Evolutionary conservation across 116 monocot species (phyloP), one percentile per base, ranked within the genome.

Genomic region (Cymodocea nodosa): DNA sequence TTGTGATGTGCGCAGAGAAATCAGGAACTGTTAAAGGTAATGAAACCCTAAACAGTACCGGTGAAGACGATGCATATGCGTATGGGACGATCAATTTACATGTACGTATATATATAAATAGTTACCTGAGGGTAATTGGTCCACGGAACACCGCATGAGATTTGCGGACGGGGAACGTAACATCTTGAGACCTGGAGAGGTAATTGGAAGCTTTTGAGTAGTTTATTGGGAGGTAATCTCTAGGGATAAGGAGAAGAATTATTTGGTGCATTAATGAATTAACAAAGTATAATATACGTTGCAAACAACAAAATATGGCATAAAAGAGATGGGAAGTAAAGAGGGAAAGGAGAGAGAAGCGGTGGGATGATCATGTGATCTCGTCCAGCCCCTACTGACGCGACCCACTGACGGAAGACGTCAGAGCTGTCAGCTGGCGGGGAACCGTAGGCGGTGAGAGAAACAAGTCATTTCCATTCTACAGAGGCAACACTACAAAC

Each of bases 351-450:
- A 22, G 3, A 39, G 15, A 35, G 0, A 10, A 62, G 62, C 12
- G 18, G 23, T 23, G 50, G 15, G 59, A 4, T 30, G 54, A 73
- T 70, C 74, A 74, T 74, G 79, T 74, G 79, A 74, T 22, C 66
- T 9, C 11, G 49, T 17, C 51, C 79, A 65, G 61, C 34, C 49
- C 56, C 69, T 30, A 69, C 63, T 73, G 78, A 78, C 70, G 74
- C 51, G 73, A 74, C 69, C 57, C 70, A 60, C 70, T 78, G 70
- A 35, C 36, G 56, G 62, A 59, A 58, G 59, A 74, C 79, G 52
- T 66, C 74, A 74, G 60, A 48, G 65, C 55, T 79, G 79, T 79
- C 79, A 79, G 70, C 61, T 70, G 79, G 70, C 79, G 74, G 70
- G 74, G 74, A 74, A 79, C 70, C 79, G 70, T 65, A 65, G 68